These are phyloP conservation scores for Tetrapyrgos nigripes DNA, from an alignment of 1,284 basidiomycete genomes.

Conservation along the genomic window DNA sequence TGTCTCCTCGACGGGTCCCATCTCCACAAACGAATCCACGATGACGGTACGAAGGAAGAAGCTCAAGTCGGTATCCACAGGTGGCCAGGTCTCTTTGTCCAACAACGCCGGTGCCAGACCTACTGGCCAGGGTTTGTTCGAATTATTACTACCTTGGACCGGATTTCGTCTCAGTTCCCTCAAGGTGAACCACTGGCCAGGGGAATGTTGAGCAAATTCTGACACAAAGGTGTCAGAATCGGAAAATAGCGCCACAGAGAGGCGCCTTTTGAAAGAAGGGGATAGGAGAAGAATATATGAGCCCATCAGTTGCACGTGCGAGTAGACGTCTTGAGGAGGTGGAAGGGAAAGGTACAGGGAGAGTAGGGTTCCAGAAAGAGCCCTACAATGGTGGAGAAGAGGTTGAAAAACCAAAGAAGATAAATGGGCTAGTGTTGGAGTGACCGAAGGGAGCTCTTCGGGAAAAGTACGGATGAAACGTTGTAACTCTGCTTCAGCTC, in stretches of 20 bases:
- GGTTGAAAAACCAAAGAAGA: constrained; percentile 63
- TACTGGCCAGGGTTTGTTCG: constrained; percentile 60
- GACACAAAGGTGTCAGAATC: constrained; percentile 56
- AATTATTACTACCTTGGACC: constrained; percentile 25
- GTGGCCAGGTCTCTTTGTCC: constrained; percentile 81
- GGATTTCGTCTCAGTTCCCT: constrained; percentile 38
- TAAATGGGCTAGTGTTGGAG: constrained; percentile 67
- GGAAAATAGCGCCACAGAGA: constrained; percentile 72
- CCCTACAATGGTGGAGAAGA: constrained; percentile 59
- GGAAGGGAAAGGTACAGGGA: constrained; percentile 60
- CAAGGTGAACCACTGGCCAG: constrained; percentile 38
- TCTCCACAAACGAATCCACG: constrained; percentile 66
- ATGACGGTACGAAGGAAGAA: constrained; percentile 83
- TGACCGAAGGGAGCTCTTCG: constrained; percentile 57
- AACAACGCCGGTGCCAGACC: constrained; percentile 77
- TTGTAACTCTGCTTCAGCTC: constrained; percentile 37
- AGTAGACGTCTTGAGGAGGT: constrained; percentile 60
- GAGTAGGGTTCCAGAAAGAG: constrained; percentile 67
- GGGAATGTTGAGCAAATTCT: constrained; percentile 40
- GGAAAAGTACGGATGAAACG: constrained; percentile 66
- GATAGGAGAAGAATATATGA: constrained; percentile 74
- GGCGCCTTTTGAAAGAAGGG: constrained; percentile 66
- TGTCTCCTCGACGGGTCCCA: constrained; percentile 25
- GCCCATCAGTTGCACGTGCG: constrained; percentile 70
- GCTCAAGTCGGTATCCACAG: constrained; percentile 82